Evolutionary conservation across 2,329 filamentous ascomycete genomes (phyloP).

Genomic region (Verticillium albo-atrum): DNA sequence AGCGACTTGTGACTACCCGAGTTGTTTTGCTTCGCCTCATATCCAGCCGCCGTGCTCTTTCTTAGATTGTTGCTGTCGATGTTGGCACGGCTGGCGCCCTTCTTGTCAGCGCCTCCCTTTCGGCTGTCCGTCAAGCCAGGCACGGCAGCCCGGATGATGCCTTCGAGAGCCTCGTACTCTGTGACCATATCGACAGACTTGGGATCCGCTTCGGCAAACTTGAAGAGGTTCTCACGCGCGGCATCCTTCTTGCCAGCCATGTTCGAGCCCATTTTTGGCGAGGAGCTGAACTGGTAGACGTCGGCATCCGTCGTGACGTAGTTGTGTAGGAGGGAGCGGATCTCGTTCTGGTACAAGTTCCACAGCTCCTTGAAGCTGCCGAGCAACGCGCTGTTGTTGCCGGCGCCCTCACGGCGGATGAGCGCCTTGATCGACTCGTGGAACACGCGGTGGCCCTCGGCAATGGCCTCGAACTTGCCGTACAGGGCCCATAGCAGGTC

Average conservation of each 20-base stretch:
- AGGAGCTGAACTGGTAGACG: slow-evolving; percentile 57
- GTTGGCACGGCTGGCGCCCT: slow-evolving; percentile 25
- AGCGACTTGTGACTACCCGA: slow-evolving; percentile 78
- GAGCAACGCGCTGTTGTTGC: slow-evolving; percentile 63
- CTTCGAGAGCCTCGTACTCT: slow-evolving; percentile 85
- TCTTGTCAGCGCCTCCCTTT: slow-evolving; percentile 45
- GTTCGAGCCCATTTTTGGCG: slow-evolving; percentile 43
- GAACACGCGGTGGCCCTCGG: slow-evolving; percentile 88
- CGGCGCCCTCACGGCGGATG: slow-evolving; percentile 70
- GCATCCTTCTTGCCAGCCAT: slow-evolving; percentile 41
- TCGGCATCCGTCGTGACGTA: slow-evolving; percentile 92
- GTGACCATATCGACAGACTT: slow-evolving; percentile 74
- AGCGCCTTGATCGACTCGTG: slow-evolving; percentile 90
- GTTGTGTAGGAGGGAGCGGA: slow-evolving; percentile 87
- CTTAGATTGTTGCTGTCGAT: slow-evolving; percentile 34
- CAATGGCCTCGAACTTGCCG: slow-evolving; percentile 95
- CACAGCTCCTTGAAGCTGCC: slow-evolving; percentile 94
- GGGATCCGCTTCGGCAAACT: slow-evolving; percentile 76
- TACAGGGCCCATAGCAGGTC: slow-evolving; percentile 91
- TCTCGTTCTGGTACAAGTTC: slow-evolving; percentile 98
- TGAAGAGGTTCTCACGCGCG: slow-evolving; percentile 69
- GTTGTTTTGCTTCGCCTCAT: slow-evolving; percentile 29
- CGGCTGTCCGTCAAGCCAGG: slow-evolving; percentile 81
- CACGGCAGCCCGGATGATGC: slow-evolving; percentile 86
- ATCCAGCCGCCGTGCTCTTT: slow-evolving; percentile 33